These are phyloP conservation scores for Saccharomyces hybrid DNA, from an alignment of 1,139 yeast species.

Conservation along the genomic window DNA sequence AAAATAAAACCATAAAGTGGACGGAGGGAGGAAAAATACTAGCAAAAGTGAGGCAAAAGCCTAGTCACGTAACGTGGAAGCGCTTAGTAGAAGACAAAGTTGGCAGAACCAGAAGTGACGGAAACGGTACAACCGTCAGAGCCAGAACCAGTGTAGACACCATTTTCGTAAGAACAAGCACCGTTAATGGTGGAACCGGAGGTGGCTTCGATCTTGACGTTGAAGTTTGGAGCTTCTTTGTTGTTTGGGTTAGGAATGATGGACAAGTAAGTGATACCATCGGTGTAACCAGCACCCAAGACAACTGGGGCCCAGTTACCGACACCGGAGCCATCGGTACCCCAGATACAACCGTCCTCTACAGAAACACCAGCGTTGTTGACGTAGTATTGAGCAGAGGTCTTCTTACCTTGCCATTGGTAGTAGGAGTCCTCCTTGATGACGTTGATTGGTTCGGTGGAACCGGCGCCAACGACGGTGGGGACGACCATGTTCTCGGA, in stretches of 20 bases:
- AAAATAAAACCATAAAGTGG: background rate
- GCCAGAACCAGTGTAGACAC: constrained; percentile 62
- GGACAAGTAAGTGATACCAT: constrained; percentile 77
- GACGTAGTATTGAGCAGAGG: constrained; percentile 94
- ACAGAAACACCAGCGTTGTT: constrained; percentile 90
- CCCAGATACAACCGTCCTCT: constrained; percentile 93
- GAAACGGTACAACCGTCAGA: constrained; percentile 89
- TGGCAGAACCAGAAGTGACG: constrained; percentile 73
- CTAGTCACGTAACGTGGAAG: background rate
- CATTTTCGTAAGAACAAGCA: constrained; percentile 71
- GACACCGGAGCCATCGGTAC: constrained; percentile 63
- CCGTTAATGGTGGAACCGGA: constrained; percentile 63
- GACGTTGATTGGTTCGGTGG: constrained; percentile 58
- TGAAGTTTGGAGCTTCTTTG: constrained; percentile 66
- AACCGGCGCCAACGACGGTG: constrained; percentile 68
- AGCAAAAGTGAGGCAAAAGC: background rate
- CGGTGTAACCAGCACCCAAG: constrained; percentile 83
- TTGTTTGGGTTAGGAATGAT: constrained; percentile 95
- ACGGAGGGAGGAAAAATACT: constrained; percentile 1
- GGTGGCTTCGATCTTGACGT: constrained; percentile 73
- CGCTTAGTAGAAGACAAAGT: constrained; percentile 34
- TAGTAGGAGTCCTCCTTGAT: constrained; percentile 73
- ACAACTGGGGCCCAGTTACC: constrained; percentile 99
- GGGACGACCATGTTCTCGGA: constrained; percentile 97
- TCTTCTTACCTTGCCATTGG: constrained; percentile 71